A percentile compares a stretch with the other conserved stretches of the same genome.
Conservation (phyloP, 169 alveolate genomes). For the Plasmodium adleri region DNA sequence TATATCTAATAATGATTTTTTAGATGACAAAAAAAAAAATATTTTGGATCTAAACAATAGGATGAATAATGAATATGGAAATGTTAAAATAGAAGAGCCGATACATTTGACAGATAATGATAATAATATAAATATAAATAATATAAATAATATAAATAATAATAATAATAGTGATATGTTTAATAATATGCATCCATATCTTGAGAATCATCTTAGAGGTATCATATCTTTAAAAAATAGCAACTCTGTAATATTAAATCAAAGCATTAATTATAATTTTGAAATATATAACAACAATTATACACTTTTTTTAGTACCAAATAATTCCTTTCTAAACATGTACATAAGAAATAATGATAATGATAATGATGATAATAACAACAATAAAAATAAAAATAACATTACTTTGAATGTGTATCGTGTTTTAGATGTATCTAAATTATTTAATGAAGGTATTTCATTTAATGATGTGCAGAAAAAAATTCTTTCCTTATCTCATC, state of each 20-base stretch:
- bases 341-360: slow-evolving; percentile 3
- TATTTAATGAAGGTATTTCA: neutral
- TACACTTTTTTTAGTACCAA: slow-evolving; percentile 8
- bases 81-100: too few species aligned
- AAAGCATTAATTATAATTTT: slow-evolving; percentile 8
- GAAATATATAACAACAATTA: slow-evolving; percentile 11
- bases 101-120: too few species aligned
- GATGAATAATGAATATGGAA: too few species aligned
- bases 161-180: too few species aligned
- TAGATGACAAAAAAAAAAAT: too few species aligned
- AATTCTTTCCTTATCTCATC: neutral
- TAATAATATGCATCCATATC: too few species aligned
- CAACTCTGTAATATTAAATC: slow-evolving; percentile 6
- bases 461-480: slow-evolving; percentile 25
- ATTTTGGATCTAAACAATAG: too few species aligned
- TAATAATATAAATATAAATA: neutral
- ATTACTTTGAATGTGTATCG: slow-evolving; percentile 21
- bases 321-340: slow-evolving; percentile 14
- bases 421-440: neutral
- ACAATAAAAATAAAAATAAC: neutral
- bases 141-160: too few species aligned
- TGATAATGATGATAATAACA: neutral
- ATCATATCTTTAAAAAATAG: slow-evolving; percentile 6
- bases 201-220: neutral
- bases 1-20: too few species aligned